Conservation (phyloP, 768 basidiomycete species). For the Tricholoma matsutake region DNA sequence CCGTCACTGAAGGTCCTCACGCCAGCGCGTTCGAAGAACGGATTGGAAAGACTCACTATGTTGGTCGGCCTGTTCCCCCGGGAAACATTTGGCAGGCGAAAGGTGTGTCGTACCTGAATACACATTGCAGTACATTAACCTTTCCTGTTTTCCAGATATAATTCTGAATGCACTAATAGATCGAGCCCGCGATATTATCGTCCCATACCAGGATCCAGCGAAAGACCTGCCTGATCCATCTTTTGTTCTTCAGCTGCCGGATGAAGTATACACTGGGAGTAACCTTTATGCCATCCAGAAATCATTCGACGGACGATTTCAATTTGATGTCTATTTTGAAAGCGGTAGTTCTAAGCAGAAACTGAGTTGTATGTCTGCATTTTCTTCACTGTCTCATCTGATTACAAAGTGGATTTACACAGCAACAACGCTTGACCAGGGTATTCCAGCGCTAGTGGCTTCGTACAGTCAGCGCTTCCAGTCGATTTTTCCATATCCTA, state of each 20-base stretch:
- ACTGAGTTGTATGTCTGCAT: slow-evolving; percentile 53
- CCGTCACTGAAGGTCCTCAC: slow-evolving; percentile 52
- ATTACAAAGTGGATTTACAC: background rate
- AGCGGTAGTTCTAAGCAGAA: slow-evolving; percentile 64
- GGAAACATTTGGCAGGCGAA: slow-evolving; percentile 84
- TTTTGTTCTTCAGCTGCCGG: slow-evolving; percentile 70
- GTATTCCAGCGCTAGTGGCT: slow-evolving; percentile 61
- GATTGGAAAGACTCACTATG: slow-evolving; percentile 67
- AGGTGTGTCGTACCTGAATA: slow-evolving; percentile 39
- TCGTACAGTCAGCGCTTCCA: slow-evolving; percentile 69
- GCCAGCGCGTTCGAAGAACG: slow-evolving; percentile 54
- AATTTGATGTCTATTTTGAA: slow-evolving; percentile 89
- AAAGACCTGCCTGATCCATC: slow-evolving; percentile 72
- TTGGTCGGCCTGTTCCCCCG: slow-evolving; percentile 57
- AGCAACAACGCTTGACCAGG: slow-evolving; percentile 67
- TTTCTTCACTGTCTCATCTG: background rate
- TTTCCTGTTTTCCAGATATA: slow-evolving; percentile 41
- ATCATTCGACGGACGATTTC: slow-evolving; percentile 77
- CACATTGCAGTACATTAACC: background rate
- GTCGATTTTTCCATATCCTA: slow-evolving; percentile 62
- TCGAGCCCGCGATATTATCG: slow-evolving; percentile 51
- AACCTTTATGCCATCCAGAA: slow-evolving; percentile 91
- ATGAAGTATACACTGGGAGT: slow-evolving; percentile 67
- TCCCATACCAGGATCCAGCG: slow-evolving; percentile 49
- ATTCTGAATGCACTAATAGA: slow-evolving; percentile 60